phyloP scores from a whole-genome alignment of 108 stramenopile genomes.

The Ochromonas danica region DNA sequence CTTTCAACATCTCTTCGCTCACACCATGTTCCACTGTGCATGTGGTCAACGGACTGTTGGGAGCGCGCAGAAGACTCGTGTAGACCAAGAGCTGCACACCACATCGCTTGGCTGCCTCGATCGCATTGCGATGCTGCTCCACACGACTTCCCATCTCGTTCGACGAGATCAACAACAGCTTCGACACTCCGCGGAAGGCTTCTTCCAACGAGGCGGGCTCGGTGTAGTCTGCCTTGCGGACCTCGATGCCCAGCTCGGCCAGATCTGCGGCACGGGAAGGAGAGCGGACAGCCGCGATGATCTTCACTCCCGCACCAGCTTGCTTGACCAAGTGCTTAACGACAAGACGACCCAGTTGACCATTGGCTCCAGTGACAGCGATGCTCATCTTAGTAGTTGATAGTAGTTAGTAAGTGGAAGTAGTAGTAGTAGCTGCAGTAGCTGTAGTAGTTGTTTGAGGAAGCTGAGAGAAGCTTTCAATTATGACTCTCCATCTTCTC shows the following conservation, averaged over 20 bases:
- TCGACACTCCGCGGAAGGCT: neutral
- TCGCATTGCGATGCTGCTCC: too few relatives aligned
- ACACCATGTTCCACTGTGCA: constrained; percentile 14
- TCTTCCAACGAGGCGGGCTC: neutral
- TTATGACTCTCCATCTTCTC: too few relatives aligned
- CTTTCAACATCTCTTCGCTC: constrained; percentile 15
- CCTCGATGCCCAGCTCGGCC: neutral
- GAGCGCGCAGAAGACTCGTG: neutral
- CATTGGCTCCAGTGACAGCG: too few relatives aligned
- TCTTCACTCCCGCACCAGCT: neutral
- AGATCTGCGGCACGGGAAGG: neutral
- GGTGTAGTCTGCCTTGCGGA: constrained; percentile 1
- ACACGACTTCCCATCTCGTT: neutral
- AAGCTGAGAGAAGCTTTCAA: neutral
- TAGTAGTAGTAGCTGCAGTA: neutral
- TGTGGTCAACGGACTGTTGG: constrained; percentile 9
- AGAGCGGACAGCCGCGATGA: too few relatives aligned
- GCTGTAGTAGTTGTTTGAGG: neutral
- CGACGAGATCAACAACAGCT: neutral
- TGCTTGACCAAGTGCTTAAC: too few relatives aligned
- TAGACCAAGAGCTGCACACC: neutral
- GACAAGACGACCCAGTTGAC: neutral
- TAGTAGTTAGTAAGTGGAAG: too few relatives aligned
- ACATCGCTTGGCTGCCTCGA: neutral
- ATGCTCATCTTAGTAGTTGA: neutral